Percentiles rank a stretch among this genome's conserved stretches.
phyloP scores from a whole-genome alignment of 1,284 basidiomycete genomes.

The Anthracocystis setariae region DNA sequence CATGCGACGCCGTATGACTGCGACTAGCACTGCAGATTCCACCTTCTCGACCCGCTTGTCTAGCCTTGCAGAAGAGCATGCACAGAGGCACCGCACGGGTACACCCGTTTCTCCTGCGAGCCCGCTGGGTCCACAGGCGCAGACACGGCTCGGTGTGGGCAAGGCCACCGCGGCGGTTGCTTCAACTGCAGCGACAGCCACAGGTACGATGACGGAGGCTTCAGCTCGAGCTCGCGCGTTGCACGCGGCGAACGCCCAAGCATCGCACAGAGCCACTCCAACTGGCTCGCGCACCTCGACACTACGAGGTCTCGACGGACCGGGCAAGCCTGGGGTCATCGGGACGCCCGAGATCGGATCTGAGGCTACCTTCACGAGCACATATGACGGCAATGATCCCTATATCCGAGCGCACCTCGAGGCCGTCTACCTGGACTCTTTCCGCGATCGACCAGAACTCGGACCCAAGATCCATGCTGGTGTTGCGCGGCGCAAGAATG shows the following conservation, averaged over 20 bases:
- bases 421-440: slow-evolving; percentile 52
- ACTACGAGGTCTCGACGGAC: slow-evolving; percentile 15
- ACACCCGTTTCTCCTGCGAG: slow-evolving; percentile 5
- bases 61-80: slow-evolving; percentile 39
- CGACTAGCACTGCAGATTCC: slow-evolving; percentile 16
- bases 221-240: slow-evolving; percentile 36
- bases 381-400: slow-evolving; percentile 65
- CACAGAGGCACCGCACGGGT: slow-evolving; percentile 5
- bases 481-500: slow-evolving; percentile 23
- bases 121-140: slow-evolving; percentile 32
- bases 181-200: slow-evolving; percentile 38
- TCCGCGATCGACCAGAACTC: slow-evolving; percentile 50
- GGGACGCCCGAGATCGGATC: slow-evolving; percentile 13
- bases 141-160: slow-evolving; percentile 43
- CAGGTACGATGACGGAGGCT: slow-evolving; percentile 53
- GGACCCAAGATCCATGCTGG: slow-evolving; percentile 40
- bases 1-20: slow-evolving; percentile 43
- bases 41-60: slow-evolving; percentile 33
- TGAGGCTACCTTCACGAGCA: slow-evolving; percentile 41
- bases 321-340: slow-evolving; percentile 15
- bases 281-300: slow-evolving; percentile 43
- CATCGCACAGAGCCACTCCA: slow-evolving; percentile 37
- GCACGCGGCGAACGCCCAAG: slow-evolving; percentile 25
- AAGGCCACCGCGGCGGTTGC: slow-evolving; percentile 54
- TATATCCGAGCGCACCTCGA: slow-evolving; percentile 64